Conservation (phyloP, 108 stramenopile genomes). For the Nitzschia palea region DNA sequence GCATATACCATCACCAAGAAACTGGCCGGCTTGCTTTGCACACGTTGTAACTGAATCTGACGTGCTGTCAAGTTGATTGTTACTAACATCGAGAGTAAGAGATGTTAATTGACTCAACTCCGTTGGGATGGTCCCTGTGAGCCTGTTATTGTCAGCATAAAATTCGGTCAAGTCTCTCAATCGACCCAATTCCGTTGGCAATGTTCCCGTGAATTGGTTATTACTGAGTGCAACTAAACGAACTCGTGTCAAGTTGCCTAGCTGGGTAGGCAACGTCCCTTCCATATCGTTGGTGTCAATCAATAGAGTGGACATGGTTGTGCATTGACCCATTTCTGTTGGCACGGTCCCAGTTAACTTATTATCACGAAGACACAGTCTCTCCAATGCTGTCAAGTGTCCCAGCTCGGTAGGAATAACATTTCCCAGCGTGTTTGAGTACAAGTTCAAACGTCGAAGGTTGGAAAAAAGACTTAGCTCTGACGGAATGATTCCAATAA, state of each 20-base stretch:
- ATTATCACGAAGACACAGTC: too few relatives aligned
- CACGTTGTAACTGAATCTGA: too few relatives aligned
- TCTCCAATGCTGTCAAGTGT: constrained; percentile 14
- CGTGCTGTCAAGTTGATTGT: too few relatives aligned
- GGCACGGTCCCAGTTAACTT: constrained; percentile 68
- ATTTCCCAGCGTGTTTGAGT: constrained; percentile 28
- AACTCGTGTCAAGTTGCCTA: constrained; percentile 29
- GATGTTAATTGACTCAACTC: too few relatives aligned
- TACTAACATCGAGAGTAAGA: too few relatives aligned
- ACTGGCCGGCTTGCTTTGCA: too few relatives aligned
- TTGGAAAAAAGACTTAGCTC: constrained; percentile 23
- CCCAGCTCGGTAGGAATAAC: constrained; percentile 32
- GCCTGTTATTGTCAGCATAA: constrained; percentile 38
- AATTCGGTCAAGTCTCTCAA: constrained; percentile 37
- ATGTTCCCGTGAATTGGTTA: constrained; percentile 53
- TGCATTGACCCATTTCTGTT: constrained; percentile 56
- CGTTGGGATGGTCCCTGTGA: constrained; percentile 62
- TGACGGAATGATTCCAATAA: constrained; percentile 34
- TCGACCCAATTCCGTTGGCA: constrained; percentile 44
- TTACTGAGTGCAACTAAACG: constrained; percentile 48
- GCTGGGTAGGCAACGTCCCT: constrained; percentile 37
- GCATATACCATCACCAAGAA: too few relatives aligned
- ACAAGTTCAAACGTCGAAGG: constrained; percentile 28
- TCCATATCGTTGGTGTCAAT: constrained; percentile 39
- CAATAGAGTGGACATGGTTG: constrained; percentile 37